Base-by-base conservation (phyloP, 2,329 filamentous ascomycete species). In the Exutisphaerella laricina region DNA sequence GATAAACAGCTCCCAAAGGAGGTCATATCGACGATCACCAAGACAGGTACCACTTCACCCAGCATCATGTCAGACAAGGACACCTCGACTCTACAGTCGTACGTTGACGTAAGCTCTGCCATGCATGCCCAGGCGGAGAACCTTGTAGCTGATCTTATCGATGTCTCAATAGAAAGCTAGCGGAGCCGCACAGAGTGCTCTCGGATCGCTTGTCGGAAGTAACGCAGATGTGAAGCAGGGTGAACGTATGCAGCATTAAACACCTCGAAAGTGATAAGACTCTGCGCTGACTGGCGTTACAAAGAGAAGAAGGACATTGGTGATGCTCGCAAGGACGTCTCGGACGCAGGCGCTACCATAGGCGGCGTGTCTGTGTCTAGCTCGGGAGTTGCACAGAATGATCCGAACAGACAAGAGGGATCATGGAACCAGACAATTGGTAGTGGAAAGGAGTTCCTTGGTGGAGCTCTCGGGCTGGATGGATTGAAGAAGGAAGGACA, bases 381-480 rank as follows among this genome's bases (percentile, higher is more conserved):
- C 38, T 77, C 79, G 0, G 87, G 87, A 35, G 83, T 80, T 25
- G 71, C 85, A 36, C 76, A 82, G 49, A 87, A 95, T 66, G 73
- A 86, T 66, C 72, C 81, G 8, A 73, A 90, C 63, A 85, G 88
- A 52, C 70, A 74, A 16, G 63, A 78, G 13, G 89, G 90, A 31
- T 74, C 75, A 13, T 94, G 84, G 81, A 87, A 95, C 71, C 89
- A 96, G 70, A 94, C 88, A 4, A 61, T 89, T n/a, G 90, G 89
- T 39, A 78, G 84, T 1, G 82, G 82, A 31, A 96, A 96, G 72
- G 87, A 96, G 64, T 72, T 81, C 4, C 51, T 92, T 1, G 90
- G 90, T 45, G 81, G 82, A 13, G 57, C 90, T 4, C 54, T 90
- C 18, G 90, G 89, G 47, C 80, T 78, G 51, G 83, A 92, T 68